Percentiles rank a stretch among this genome's conserved stretches.
phyloP scores from a whole-genome alignment of 257 asterid species.

The Solanum virginianum region DNA sequence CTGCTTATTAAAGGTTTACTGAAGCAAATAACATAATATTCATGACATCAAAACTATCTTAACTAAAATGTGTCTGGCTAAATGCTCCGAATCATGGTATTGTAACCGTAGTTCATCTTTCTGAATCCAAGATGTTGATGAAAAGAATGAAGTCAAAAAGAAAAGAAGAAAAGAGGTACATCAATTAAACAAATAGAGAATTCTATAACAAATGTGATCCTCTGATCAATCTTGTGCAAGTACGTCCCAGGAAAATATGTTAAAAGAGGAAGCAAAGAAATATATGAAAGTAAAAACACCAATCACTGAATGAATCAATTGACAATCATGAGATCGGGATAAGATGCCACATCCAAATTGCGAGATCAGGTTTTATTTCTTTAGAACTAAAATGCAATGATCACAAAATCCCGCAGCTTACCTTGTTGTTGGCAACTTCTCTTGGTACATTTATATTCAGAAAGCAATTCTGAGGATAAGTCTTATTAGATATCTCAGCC shows the following conservation, averaged over 20 bases:
- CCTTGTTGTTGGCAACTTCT: slow-evolving; percentile 64
- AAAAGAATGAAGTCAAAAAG: neutral
- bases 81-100: neutral
- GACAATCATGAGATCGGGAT: neutral
- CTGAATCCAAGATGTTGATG: neutral
- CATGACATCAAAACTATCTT: neutral
- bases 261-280: neutral
- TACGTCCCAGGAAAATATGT: neutral
- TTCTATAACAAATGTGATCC: neutral
- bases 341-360: neutral
- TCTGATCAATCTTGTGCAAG: neutral
- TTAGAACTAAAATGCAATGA: neutral
- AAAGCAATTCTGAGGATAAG: slow-evolving; percentile 50
- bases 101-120: neutral
- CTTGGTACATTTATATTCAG: slow-evolving; percentile 66
- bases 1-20: neutral
- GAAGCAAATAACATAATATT: neutral
- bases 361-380: neutral
- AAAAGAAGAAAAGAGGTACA: neutral
- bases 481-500: slow-evolving; percentile 39
- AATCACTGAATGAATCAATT: neutral
- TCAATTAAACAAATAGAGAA: neutral
- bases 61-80: neutral
- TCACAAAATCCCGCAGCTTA: neutral
- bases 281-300: neutral